Base-by-base conservation (phyloP, 2,329 filamentous ascomycete genomes). In the Elsinoe perseae region DNA sequence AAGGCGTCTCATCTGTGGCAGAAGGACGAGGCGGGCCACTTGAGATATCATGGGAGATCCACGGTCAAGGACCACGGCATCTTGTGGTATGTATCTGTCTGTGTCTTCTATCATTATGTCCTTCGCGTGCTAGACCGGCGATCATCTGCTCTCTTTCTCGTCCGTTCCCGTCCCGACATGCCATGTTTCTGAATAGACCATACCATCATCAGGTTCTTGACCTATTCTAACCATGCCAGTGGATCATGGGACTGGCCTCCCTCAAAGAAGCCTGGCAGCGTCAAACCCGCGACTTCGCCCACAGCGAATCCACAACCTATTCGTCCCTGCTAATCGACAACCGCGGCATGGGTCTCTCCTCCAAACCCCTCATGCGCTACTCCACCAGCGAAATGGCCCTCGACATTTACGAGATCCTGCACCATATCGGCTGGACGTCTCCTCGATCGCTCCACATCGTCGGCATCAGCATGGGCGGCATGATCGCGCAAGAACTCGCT, bases 401-500 rank as follows among this genome's bases (percentile, higher is more conserved):
- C 59, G 90, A 95, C 71, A 70, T 81, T 21, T 66, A 91, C 61
- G 87, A 93, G 64, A 73, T 93, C 16, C 64, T 81, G 18, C 79
- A 84, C 61, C 80, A 87, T 64, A 68, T 93, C 8, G 83, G 82
- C 60, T 95, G 87, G 87, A 82, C 70, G 55, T 61, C 77, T 66
- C 53, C 53, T 2, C 72, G 77, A 74, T 68, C 80, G 53, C 62
- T 85, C 12, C 83, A 95, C 72, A 69, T 95, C 54, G 76, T 87
- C 30, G 90, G 89, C 56, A 83, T 92, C 61, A 89, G 85, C 58
- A 87, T 95, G 80, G 89, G 89, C 61, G 89, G 90, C 65, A 95
- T 95, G 90, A 92, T 95, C 64, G 82, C 87, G 2, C 90, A 95
- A 70, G 90, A 95, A 72, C 66, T 95, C 3, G 73, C 70, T 14